phyloP scores from a whole-genome alignment of 1,284 basidiomycete genomes.

The Moesziomyces aphidis region DNA sequence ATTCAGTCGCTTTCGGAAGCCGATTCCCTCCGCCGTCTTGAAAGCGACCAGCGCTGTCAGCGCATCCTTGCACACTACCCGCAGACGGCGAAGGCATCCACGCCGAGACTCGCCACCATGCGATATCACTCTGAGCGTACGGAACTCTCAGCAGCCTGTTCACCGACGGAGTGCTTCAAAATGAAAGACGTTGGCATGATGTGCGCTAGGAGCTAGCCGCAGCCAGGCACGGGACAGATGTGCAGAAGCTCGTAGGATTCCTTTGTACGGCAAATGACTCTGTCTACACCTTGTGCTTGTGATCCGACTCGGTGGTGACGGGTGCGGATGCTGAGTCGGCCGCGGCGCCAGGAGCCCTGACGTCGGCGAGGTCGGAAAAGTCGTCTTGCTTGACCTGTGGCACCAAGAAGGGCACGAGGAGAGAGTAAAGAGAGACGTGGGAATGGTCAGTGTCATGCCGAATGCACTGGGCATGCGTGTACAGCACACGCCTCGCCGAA shows the following conservation, averaged over 20 bases:
- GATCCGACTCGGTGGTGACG: slow-evolving; percentile 39
- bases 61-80: too few relatives aligned
- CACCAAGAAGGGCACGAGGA: not conserved
- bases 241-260: not conserved
- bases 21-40: not conserved
- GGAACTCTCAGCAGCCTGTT: too few relatives aligned
- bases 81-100: too few relatives aligned
- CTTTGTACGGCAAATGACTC: not conserved
- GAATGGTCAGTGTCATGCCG: not conserved
- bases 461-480: too few relatives aligned
- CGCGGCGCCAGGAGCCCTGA: slow-evolving; percentile 34
- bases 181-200: too few relatives aligned
- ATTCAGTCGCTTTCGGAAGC: not conserved
- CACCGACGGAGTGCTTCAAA: too few relatives aligned
- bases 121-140: too few relatives aligned
- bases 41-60: too few relatives aligned
- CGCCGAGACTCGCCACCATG: too few relatives aligned
- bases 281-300: slow-evolving; percentile 40
- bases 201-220: too few relatives aligned
- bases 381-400: slow-evolving; percentile 60
- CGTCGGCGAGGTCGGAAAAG: slow-evolving; percentile 56
- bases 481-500: too few relatives aligned
- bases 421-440: not conserved
- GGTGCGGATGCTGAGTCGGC: slow-evolving; percentile 10
- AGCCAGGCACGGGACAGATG: too few relatives aligned